A percentile compares a stretch with the other conserved stretches of the same genome.
Evolutionary conservation across 108 stramenopile genomes (phyloP).

Genomic region (Cylindrotheca closterium): DNA sequence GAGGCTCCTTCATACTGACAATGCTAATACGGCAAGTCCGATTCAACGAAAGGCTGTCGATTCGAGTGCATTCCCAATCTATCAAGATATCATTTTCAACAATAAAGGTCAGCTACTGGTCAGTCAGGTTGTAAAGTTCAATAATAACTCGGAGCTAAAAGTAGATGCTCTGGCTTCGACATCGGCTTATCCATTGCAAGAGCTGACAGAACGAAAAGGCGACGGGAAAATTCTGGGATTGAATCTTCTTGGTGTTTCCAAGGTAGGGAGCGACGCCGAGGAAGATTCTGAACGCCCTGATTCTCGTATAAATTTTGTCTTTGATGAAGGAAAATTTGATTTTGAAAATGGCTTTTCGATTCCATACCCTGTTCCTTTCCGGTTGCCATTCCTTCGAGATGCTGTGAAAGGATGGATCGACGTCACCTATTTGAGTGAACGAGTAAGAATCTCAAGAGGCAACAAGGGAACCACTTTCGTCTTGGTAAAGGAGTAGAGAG

Average conservation of each 20-base stretch:
- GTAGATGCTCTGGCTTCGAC: constrained; percentile 84
- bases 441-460: constrained; percentile 75
- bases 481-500: constrained; percentile 54
- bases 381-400: constrained; percentile 77
- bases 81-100: constrained; percentile 75
- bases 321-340: constrained; percentile 84
- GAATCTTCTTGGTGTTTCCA: constrained; percentile 75
- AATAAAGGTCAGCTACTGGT: constrained; percentile 56
- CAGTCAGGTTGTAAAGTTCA: constrained; percentile 82
- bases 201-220: constrained; percentile 68
- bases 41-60: constrained; percentile 87
- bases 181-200: constrained; percentile 73
- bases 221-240: constrained; percentile 75
- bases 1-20: constrained; percentile 76
- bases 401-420: constrained; percentile 90
- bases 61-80: constrained; percentile 74
- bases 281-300: constrained; percentile 69
- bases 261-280: constrained; percentile 73
- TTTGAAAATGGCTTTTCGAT: constrained; percentile 40
- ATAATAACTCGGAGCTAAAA: constrained; percentile 46
- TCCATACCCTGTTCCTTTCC: constrained; percentile 86
- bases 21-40: constrained; percentile 78
- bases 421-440: constrained; percentile 81
- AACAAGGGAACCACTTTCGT: constrained; percentile 91
- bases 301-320: constrained; percentile 78